Evolutionary conservation across 257 asterid species (phyloP).

Genomic region (Solanum paucissectum): DNA sequence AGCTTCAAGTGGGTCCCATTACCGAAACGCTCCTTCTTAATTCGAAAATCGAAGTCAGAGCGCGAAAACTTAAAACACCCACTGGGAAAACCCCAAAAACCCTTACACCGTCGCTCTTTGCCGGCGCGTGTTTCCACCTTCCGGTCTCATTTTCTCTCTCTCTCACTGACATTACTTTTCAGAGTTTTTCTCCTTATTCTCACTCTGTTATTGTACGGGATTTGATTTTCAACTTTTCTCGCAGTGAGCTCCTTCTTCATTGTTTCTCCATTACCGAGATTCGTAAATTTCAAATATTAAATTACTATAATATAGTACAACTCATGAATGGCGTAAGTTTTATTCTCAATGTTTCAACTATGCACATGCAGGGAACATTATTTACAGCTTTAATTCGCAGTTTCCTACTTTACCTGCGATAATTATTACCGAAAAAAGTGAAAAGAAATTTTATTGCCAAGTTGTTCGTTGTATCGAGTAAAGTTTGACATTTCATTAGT

Average conservation of each 20-base stretch:
- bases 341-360: neutral
- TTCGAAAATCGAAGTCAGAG: conserved; percentile 38
- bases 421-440: neutral
- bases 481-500: neutral
- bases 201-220: conserved; percentile 20
- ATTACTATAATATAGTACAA: neutral
- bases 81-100: neutral
- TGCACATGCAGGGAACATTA: neutral
- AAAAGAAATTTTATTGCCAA: neutral
- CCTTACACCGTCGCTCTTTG: neutral
- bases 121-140: neutral
- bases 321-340: neutral
- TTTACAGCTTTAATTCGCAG: neutral
- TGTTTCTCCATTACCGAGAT: conserved; percentile 18
- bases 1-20: neutral
- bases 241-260: neutral
- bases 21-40: conserved; percentile 20
- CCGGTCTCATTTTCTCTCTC: neutral
- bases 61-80: conserved; percentile 41
- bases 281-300: conserved; percentile 11
- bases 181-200: conserved; percentile 6
- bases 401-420: neutral
- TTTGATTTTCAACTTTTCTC: neutral
- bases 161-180: neutral
- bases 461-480: neutral